Base-by-base conservation (phyloP, 1,284 basidiomycete species). In the Cryptococcus depauperatus region DNA sequence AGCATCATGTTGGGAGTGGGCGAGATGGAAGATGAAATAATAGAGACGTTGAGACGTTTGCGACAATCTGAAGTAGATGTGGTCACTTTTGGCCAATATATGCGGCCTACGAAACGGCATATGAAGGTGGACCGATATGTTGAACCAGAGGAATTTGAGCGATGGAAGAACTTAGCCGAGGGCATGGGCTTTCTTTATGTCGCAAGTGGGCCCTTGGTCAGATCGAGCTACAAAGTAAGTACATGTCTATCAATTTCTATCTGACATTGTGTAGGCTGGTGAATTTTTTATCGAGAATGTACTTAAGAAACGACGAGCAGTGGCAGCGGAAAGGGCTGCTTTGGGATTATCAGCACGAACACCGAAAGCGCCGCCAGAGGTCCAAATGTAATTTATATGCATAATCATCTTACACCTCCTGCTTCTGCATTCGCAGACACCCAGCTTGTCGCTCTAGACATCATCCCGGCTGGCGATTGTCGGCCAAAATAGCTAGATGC, bases 61-160 rank as follows among this genome's bases (percentile, higher is more conserved):
- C 82, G 93, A 34, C 83, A 82, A 53, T 76, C 81, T 30, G 77
- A 90, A 52, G 93, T 98, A 28, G 92, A 98, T 64, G 93, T 99
- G 8, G 92, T 99, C 26, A 99, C 95, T 0, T 97, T 99, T 65
- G 95, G 95, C 1, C 95, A 99, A 74, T 99, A 99, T 73, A 98
- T 99, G 95, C 83, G 95, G 37, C 95, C 95, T 1, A 98, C 95
- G 2, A 98, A 98, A 72, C 79, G 84, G 27, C 95, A 98, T 71
- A 98, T 99, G 95, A 98, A 97, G 71, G 95, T 99, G 6, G 83
- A 90, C 56, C 84, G 88, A 19, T 99, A 99, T 62, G 90, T 98
- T 14, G 79, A 86, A 51, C 95, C 95, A 0, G 79, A 81, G 2
- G 92, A 96, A 69, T 99, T 97, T 61, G 84, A 87, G 47, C 75